Conservation (phyloP, 2,329 filamentous ascomycete species). For the Sclerotinia minor region DNA sequence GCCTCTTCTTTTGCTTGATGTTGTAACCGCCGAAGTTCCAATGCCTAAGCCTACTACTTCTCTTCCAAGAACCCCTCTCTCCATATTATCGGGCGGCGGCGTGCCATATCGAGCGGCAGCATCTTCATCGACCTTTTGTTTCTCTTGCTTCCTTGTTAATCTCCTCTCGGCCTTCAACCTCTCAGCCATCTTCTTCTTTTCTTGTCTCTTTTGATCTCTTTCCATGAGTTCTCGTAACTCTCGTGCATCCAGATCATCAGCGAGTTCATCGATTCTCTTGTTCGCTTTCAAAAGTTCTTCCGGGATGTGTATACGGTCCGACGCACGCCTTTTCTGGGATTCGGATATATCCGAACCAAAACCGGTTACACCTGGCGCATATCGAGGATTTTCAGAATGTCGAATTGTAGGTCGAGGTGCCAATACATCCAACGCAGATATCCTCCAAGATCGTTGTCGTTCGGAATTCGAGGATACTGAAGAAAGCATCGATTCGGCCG, state of each 20-base stretch:
- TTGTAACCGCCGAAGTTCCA: constrained; percentile 56
- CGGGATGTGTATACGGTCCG: constrained; percentile 54
- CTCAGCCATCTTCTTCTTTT: constrained; percentile 69
- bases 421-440: constrained; percentile 78
- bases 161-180: constrained; percentile 65
- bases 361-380: constrained; percentile 49
- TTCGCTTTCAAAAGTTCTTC: constrained; percentile 62
- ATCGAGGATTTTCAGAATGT: constrained; percentile 66
- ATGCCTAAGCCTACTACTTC: constrained; percentile 58
- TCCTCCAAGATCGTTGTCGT: constrained; percentile 68
- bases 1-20: constrained; percentile 55
- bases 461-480: constrained; percentile 75
- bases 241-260: constrained; percentile 80
- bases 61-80: constrained; percentile 60
- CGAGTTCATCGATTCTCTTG: constrained; percentile 68
- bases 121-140: constrained; percentile 59
- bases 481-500: constrained; percentile 73
- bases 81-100: constrained; percentile 56
- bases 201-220: constrained; percentile 75
- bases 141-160: constrained; percentile 66
- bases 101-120: constrained; percentile 54
- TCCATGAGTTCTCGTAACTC: constrained; percentile 89
- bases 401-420: constrained; percentile 82
- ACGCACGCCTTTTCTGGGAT: constrained; percentile 54
- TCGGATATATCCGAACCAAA: constrained; percentile 45